Base-by-base conservation (phyloP, 2,329 filamentous ascomycete species). In the Colletotrichum sidae region DNA sequence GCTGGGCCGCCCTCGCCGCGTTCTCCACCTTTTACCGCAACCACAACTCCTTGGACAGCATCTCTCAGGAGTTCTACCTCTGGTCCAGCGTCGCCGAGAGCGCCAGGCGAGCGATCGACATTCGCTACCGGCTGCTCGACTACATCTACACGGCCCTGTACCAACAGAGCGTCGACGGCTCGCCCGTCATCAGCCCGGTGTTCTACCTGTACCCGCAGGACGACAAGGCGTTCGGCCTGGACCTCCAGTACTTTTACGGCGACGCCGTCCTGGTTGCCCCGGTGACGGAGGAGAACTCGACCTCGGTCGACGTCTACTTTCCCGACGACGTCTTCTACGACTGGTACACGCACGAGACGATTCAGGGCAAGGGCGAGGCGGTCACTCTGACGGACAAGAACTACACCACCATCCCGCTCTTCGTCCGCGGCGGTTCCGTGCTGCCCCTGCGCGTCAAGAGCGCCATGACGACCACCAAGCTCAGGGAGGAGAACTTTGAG, bases 121-220 rank as follows among this genome's bases (percentile, higher is more conserved):
- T 89, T 52, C 86, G 92, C n/a, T 94, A 94, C 79, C 84, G 86
- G 38, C 81, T 94, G n/a, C 81, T 95, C n/a, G 92, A 94, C 72
- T 94, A 94, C 78, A 83, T 92, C 65, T 94, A 95, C 81, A 94
- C 92, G 1, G 87, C 88, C 0, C 81, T 93, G 70, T 81, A 89
- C 73, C 77, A 79, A 61, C 86, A 92, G 74, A 84, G 82, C 37
- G 72, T 80, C 15, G 84, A 84, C 33, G 92, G 92, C 39, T 84
- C 83, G 2, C 91, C 92, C 0, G 80, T 89, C 68, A 79, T 93
- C 59, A 88, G 88, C 70, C 92, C 92, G 0, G 76, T 94, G 60
- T 93, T 91, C 78, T 95, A 89, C 79, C 73, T 87, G 35, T 94
- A 94, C 73, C 91, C 83, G 3, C 44, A 75, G 15, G 84, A 86